Evolutionary conservation across 345 rosid genomes (phyloP).

Genomic region (Balakata baccata): DNA sequence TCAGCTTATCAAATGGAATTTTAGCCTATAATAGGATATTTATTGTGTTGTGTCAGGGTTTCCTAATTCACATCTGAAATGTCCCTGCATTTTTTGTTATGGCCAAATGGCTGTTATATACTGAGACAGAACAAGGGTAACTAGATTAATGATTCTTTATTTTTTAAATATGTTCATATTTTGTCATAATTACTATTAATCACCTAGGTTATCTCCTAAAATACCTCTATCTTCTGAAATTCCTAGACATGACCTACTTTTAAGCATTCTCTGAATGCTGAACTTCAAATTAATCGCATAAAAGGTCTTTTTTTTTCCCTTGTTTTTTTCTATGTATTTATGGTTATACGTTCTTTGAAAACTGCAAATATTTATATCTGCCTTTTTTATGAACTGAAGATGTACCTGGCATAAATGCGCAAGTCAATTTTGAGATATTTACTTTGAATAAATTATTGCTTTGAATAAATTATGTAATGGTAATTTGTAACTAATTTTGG

Average conservation of each 20-base stretch:
- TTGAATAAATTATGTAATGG: neutral
- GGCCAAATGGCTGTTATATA: too few species aligned
- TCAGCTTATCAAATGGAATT: neutral
- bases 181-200: neutral
- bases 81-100: neutral
- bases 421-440: neutral
- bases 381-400: neutral
- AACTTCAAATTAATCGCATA: neutral
- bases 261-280: neutral
- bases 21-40: neutral
- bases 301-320: too few species aligned
- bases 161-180: too few species aligned
- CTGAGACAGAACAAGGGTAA: too few species aligned
- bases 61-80: neutral
- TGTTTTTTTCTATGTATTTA: too few species aligned
- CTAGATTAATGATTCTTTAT: too few species aligned
- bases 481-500: neutral
- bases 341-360: neutral
- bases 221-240: neutral
- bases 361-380: too few species aligned
- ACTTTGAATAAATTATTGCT: neutral
- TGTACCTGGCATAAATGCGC: neutral
- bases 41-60: neutral
- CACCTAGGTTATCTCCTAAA: neutral
- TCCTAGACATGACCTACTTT: neutral